A percentile compares a stretch with the other conserved stretches of the same genome.
Conservation (phyloP, 192 early-diverging fungal species). For the Backusella tuberculispora region DNA sequence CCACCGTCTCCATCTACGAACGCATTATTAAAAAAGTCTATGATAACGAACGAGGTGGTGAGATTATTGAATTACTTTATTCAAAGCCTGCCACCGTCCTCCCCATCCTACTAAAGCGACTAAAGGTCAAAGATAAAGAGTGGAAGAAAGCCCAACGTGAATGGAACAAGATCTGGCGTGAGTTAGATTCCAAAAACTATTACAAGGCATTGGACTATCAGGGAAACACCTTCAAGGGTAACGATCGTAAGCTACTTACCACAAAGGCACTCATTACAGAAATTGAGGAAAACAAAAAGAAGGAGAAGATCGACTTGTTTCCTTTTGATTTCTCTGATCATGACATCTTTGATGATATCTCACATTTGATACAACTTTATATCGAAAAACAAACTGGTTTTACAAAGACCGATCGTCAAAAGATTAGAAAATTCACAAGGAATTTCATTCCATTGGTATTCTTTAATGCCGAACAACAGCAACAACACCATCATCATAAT, state of each 20-base stretch:
- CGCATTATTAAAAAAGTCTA: slow-evolving; percentile 94
- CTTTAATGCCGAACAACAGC: slow-evolving; percentile 53
- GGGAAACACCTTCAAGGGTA: slow-evolving; percentile 83
- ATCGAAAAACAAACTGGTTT: slow-evolving; percentile 61
- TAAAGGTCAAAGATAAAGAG: slow-evolving; percentile 99
- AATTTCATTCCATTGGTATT: slow-evolving; percentile 67
- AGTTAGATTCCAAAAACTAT: slow-evolving; percentile 90
- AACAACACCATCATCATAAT: slow-evolving; percentile 41
- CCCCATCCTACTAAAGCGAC: slow-evolving; percentile 90
- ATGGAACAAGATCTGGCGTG: slow-evolving; percentile 96
- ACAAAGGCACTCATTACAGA: slow-evolving; percentile 80
- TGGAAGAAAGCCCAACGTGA: slow-evolving; percentile 91
- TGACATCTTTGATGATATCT: slow-evolving; percentile 75
- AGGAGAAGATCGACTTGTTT: slow-evolving; percentile 47
- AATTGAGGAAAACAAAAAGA: slow-evolving; percentile 78
- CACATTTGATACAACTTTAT: slow-evolving; percentile 69
- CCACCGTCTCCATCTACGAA: slow-evolving; percentile 85
- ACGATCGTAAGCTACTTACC: slow-evolving; percentile 80
- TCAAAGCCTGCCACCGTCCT: slow-evolving; percentile 86
- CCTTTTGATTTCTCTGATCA: slow-evolving; percentile 74
- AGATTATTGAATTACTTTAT: slow-evolving; percentile 92
- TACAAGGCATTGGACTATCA: slow-evolving; percentile 94
- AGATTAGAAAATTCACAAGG: slow-evolving; percentile 73
- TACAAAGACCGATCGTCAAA: slow-evolving; percentile 64
- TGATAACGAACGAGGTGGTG: slow-evolving; percentile 79